These are phyloP conservation scores for Fusarium continuum DNA, from an alignment of 2,329 filamentous ascomycete species.

Conservation along the genomic window DNA sequence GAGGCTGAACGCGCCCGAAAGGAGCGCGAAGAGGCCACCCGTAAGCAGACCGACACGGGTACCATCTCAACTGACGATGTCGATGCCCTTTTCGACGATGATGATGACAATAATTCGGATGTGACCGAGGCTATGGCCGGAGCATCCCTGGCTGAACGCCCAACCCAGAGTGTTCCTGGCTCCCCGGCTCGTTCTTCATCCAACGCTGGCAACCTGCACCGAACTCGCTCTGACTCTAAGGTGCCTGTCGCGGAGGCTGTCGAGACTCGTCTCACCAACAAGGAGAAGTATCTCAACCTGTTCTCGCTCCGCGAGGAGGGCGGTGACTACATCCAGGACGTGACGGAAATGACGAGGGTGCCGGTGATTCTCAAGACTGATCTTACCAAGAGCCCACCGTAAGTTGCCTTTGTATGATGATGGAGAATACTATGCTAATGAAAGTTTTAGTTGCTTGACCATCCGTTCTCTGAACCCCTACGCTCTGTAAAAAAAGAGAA, in stretches of 20 bases:
- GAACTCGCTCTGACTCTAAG: constrained; percentile 94
- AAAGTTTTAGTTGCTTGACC: constrained; percentile 72
- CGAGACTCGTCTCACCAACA: constrained; percentile 85
- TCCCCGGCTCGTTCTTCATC: constrained; percentile 83
- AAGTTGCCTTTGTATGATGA: constrained; percentile 63
- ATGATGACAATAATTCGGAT: constrained; percentile 88
- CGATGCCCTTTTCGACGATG: constrained; percentile 95
- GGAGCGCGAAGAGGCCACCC: constrained; percentile 89
- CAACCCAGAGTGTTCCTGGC: constrained; percentile 93
- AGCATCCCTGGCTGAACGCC: constrained; percentile 86
- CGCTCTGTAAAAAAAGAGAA: constrained; percentile 60
- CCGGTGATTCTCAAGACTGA: constrained; percentile 99
- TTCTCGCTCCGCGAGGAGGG: constrained; percentile 92
- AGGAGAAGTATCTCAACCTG: constrained; percentile 93
- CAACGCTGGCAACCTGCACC: constrained; percentile 75
- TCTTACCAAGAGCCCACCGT: constrained; percentile 98
- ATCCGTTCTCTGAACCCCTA: constrained; percentile 85
- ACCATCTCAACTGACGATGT: constrained; percentile 93
- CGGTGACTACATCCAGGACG: constrained; percentile 97
- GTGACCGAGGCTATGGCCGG: constrained; percentile 91
- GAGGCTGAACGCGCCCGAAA: constrained; percentile 82
- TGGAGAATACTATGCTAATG: constrained; percentile 35
- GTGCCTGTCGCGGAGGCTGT: constrained; percentile 77
- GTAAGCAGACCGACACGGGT: constrained; percentile 93
- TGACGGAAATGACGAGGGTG: constrained; percentile 95